Conservation (phyloP, 345 rosid species). For the Rubroshorea leprosula region DNA sequence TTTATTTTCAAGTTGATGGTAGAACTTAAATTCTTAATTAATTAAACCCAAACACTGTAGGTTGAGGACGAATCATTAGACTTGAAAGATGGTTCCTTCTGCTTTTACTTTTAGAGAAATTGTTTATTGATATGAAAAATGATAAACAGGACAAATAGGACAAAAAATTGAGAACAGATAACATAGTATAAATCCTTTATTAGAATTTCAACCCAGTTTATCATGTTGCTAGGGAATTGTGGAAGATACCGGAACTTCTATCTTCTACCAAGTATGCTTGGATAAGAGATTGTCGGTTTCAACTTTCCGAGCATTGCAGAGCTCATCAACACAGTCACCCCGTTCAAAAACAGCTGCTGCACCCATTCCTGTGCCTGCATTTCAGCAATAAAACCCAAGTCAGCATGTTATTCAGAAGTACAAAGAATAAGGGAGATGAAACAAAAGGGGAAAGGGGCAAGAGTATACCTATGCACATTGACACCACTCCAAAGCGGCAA, state of each 20-base stretch:
- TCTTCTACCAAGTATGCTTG: conserved; percentile 49
- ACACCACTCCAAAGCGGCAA: conserved; percentile 86
- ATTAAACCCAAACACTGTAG: too few relatives aligned
- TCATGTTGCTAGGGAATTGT: background rate
- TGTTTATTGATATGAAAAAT: too few relatives aligned
- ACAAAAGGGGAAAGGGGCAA: background rate
- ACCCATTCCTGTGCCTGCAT: conserved; percentile 98
- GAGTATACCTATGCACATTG: conserved; percentile 90
- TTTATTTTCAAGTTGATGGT: too few relatives aligned
- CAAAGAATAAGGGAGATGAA: background rate
- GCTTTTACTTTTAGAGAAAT: too few relatives aligned
- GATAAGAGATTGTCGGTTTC: conserved; percentile 43
- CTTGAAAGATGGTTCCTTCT: too few relatives aligned
- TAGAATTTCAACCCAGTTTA: background rate
- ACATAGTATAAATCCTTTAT: too few relatives aligned
- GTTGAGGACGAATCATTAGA: too few relatives aligned
- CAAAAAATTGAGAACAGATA: too few relatives aligned
- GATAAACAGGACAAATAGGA: too few relatives aligned
- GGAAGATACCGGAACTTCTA: background rate
- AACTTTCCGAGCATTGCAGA: conserved; percentile 63
- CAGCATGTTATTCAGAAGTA: background rate
- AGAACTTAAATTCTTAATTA: too few relatives aligned
- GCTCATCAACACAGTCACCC: conserved; percentile 71
- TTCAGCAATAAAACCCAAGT: background rate
- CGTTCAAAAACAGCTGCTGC: conserved; percentile 98